phyloP scores from a whole-genome alignment of 23 red algal species.

The Cyanidiococcus yangmingshanensis region DNA sequence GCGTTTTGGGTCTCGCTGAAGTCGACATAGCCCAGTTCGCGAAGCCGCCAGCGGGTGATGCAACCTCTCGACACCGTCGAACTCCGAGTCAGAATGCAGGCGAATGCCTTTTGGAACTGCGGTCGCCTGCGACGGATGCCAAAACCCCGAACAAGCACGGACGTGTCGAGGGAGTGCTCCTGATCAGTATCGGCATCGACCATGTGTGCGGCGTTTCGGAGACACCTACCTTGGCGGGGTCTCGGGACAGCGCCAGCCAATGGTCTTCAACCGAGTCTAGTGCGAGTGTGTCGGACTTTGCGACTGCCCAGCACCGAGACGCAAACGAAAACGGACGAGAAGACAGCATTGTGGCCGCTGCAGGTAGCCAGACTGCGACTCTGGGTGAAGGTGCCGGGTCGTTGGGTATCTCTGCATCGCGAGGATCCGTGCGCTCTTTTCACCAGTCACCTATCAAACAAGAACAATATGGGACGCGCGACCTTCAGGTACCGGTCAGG shows the following conservation, averaged over 20 bases:
- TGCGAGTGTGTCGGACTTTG: background rate
- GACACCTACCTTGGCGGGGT: background rate
- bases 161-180: background rate
- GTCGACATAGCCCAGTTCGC: slow-evolving; percentile 3
- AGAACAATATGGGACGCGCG: no score
- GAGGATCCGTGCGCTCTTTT: no score
- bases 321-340: no score
- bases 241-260: background rate
- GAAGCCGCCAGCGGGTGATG: background rate
- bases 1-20: background rate
- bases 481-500: no score
- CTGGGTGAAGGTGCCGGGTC: no score
- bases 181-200: background rate
- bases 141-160: background rate
- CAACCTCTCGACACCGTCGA: background rate
- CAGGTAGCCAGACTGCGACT: no score
- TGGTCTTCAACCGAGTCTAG: background rate
- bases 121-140: background rate
- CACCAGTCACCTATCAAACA: no score
- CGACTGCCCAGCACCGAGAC: background rate
- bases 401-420: no score
- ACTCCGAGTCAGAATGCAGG: background rate
- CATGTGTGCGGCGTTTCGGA: background rate
- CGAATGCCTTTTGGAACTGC: background rate
- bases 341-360: no score